These are phyloP conservation scores for Tulasnella sp. DNA, from an alignment of 768 basidiomycete species.

Conservation along the genomic window DNA sequence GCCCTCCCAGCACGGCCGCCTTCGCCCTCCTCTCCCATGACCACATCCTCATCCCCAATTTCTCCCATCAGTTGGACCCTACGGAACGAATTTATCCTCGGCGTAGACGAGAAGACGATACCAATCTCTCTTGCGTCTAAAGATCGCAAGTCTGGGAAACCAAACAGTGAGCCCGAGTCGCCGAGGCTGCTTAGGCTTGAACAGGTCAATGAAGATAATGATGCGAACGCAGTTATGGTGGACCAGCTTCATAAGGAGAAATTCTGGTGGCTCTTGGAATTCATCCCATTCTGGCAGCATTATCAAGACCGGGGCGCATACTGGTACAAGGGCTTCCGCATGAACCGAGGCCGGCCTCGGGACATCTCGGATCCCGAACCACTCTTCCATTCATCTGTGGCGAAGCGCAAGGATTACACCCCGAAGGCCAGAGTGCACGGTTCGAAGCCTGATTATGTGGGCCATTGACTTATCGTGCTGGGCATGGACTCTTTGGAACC, in stretches of 20 bases:
- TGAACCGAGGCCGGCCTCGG: not conserved
- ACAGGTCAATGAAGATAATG: not conserved
- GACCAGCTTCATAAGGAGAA: conserved; percentile 1
- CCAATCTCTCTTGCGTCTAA: not conserved
- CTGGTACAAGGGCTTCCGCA: conserved; percentile 12
- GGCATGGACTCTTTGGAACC: not conserved
- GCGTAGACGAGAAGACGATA: not conserved
- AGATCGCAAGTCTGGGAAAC: not conserved
- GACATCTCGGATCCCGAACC: conserved; percentile 1
- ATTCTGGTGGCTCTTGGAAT: conserved; percentile 33
- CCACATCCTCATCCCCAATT: not conserved
- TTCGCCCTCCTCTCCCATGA: not conserved
- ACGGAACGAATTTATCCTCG: not conserved
- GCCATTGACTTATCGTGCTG: not conserved
- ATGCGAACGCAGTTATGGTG: not conserved
- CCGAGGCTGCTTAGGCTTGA: not conserved
- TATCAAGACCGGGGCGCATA: conserved; percentile 27
- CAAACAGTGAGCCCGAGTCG: not conserved
- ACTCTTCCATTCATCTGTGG: conserved; percentile 18
- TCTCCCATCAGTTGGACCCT: not conserved
- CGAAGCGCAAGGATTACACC: not conserved
- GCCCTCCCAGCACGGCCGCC: too few relatives aligned
- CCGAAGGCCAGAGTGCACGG: not conserved
- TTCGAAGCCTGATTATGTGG: not conserved
- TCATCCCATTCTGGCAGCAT: conserved; percentile 19